These are phyloP conservation scores for Peribolospora kevripleyi DNA, from an alignment of 768 basidiomycete genomes.

Conservation along the genomic window DNA sequence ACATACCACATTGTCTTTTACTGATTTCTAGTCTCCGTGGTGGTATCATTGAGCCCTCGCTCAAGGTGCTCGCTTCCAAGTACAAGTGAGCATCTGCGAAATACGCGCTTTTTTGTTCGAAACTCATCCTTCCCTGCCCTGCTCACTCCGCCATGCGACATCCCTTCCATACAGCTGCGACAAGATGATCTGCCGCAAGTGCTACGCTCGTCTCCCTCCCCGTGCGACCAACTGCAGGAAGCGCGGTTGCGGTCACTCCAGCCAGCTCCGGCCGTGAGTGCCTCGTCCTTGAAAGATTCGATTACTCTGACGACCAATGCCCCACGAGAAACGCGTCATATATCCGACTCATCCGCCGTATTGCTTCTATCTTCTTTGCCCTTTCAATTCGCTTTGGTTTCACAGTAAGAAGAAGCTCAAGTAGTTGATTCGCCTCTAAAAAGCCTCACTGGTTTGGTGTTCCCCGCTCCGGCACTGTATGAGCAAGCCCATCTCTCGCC, in stretches of 20 bases:
- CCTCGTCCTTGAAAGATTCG: no score
- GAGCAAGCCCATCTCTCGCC: no score
- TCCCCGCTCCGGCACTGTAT: no score
- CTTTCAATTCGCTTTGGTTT: not conserved
- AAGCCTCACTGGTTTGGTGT: no score
- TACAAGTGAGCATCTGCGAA: slow-evolving; percentile 37
- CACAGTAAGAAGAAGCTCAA: slow-evolving; percentile 85
- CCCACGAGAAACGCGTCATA: no score
- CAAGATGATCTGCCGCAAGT: slow-evolving; percentile 99
- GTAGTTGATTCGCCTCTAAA: slow-evolving; percentile 28
- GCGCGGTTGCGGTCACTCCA: slow-evolving; percentile 47
- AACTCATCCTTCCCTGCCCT: not conserved
- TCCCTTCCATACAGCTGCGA: slow-evolving; percentile 32
- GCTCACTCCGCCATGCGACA: not conserved
- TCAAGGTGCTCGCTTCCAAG: slow-evolving; percentile 88
- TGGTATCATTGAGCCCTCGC: slow-evolving; percentile 95
- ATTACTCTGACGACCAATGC: no score
- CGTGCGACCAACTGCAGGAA: slow-evolving; percentile 99
- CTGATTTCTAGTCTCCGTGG: slow-evolving; percentile 47
- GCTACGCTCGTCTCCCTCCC: slow-evolving; percentile 96
- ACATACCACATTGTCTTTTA: no score
- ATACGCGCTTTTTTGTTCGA: not conserved
- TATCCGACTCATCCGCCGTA: no score
- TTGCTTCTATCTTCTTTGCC: not conserved
- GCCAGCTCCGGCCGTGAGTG: slow-evolving; percentile 20